phyloP scores from a whole-genome alignment of 208 protist species.

The Trypanosoma conorhini region DNA sequence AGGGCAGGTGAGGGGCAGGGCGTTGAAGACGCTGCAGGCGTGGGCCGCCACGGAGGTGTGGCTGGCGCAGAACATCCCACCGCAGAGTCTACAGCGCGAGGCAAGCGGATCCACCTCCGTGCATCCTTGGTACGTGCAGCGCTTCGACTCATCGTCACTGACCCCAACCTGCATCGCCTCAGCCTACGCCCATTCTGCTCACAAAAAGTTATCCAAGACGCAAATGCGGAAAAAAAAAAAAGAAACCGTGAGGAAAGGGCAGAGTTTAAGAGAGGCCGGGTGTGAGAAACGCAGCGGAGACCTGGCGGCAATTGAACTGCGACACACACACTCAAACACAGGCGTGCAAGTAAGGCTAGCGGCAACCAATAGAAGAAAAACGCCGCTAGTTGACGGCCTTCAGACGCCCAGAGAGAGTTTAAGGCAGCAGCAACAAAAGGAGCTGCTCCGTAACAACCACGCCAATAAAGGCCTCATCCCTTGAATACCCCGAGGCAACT shows the following conservation, averaged over 20 bases:
- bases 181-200: not conserved
- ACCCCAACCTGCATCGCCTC: slow-evolving; percentile 81
- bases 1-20: slow-evolving; percentile 43
- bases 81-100: slow-evolving; percentile 67
- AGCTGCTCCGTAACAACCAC: not conserved
- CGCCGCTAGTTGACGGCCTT: not conserved
- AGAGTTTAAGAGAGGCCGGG: too few species aligned
- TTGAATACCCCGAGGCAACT: not conserved
- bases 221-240: not conserved
- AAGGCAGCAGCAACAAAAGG: not conserved
- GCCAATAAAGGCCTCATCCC: not conserved
- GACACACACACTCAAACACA: not conserved
- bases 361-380: not conserved
- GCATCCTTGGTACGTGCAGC: slow-evolving; percentile 72
- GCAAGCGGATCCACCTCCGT: slow-evolving; percentile 72
- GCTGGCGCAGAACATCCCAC: slow-evolving; percentile 72
- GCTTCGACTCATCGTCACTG: slow-evolving; percentile 66
- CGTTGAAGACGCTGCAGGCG: slow-evolving; percentile 50
- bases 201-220: not conserved
- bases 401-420: not conserved
- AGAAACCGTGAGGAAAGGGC: not conserved
- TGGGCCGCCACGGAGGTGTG: slow-evolving; percentile 69
- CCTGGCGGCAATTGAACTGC: too few species aligned
- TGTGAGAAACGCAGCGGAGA: too few species aligned
- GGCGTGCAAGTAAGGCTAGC: not conserved